Conservation (phyloP, 768 basidiomycete genomes). For the Auriculariales sp. region DNA sequence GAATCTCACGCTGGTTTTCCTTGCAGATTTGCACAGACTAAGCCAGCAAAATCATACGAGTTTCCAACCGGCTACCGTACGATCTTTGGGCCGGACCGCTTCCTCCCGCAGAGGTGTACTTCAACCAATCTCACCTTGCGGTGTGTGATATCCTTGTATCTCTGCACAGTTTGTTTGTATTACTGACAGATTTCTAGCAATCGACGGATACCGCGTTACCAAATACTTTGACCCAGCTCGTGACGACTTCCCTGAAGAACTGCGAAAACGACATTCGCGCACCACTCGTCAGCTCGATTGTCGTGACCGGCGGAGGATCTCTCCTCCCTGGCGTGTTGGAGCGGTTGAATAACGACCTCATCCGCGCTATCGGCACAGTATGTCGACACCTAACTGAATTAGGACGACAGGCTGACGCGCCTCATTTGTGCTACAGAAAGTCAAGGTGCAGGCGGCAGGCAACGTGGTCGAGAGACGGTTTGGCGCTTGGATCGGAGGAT, state of each 20-base stretch:
- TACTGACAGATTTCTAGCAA: conserved; percentile 11
- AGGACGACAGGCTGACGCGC: neutral
- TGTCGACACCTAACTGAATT: conserved; percentile 15
- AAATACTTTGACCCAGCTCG: conserved; percentile 60
- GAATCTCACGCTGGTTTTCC: neutral
- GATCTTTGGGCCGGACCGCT: conserved; percentile 71
- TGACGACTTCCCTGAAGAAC: conserved; percentile 61
- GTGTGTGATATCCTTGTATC: conserved; percentile 5
- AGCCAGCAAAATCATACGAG: conserved; percentile 64
- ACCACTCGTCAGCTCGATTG: conserved; percentile 82
- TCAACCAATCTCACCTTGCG: conserved; percentile 42
- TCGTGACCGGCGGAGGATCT: conserved; percentile 90
- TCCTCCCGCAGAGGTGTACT: conserved; percentile 81
- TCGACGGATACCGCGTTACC: conserved; percentile 52
- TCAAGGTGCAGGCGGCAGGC: conserved; percentile 86
- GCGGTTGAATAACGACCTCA: conserved; percentile 63
- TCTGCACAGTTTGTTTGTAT: neutral
- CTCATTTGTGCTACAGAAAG: conserved; percentile 29
- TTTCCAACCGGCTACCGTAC: conserved; percentile 89
- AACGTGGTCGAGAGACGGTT: conserved; percentile 82
- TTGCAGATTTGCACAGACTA: conserved; percentile 41
- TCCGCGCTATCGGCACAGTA: conserved; percentile 65
- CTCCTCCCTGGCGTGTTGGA: conserved; percentile 77
- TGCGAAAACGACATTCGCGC: conserved; percentile 89
- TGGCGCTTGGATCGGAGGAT: conserved; percentile 91